These are phyloP conservation scores for Candida berthetii DNA, from an alignment of 805 yeast genomes.

Conservation along the genomic window DNA sequence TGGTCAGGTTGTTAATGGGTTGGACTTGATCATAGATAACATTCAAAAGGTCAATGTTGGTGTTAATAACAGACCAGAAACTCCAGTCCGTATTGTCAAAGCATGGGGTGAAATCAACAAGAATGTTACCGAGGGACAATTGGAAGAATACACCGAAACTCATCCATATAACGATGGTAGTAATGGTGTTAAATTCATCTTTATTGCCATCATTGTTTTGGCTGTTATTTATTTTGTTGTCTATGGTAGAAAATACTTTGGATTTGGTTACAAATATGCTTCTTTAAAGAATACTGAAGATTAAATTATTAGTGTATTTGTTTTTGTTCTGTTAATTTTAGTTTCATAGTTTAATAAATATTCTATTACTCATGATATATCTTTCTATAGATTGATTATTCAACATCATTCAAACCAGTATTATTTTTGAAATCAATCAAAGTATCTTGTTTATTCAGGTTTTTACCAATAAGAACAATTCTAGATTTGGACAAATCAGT, in stretches of 20 bases:
- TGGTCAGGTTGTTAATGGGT: slow-evolving; percentile 69
- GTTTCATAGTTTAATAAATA: neutral
- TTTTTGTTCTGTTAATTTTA: neutral
- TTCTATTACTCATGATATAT: neutral
- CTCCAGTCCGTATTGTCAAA: slow-evolving; percentile 34
- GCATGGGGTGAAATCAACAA: slow-evolving; percentile 21
- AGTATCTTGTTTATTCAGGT: slow-evolving; percentile 33
- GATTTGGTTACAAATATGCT: slow-evolving; percentile 10
- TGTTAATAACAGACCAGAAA: slow-evolving; percentile 33
- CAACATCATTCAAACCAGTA: slow-evolving; percentile 6
- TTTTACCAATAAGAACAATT: slow-evolving; percentile 73
- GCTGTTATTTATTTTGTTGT: slow-evolving; percentile 12
- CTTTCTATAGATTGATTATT: neutral
- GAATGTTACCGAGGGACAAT: slow-evolving; percentile 8
- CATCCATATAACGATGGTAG: slow-evolving; percentile 4
- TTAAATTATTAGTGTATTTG: neutral
- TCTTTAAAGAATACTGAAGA: slow-evolving; percentile 17
- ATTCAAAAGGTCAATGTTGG: slow-evolving; percentile 51
- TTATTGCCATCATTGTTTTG: slow-evolving; percentile 11
- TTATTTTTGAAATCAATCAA: slow-evolving; percentile 22
- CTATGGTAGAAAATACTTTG: slow-evolving; percentile 1
- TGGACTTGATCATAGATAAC: slow-evolving; percentile 47
- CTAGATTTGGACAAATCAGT: slow-evolving; percentile 41
- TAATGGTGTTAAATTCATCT: slow-evolving; percentile 8
- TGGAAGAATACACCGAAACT: slow-evolving; percentile 6